Base-by-base conservation (phyloP, 1,139 yeast genomes). In the Candida labiduridarum region DNA sequence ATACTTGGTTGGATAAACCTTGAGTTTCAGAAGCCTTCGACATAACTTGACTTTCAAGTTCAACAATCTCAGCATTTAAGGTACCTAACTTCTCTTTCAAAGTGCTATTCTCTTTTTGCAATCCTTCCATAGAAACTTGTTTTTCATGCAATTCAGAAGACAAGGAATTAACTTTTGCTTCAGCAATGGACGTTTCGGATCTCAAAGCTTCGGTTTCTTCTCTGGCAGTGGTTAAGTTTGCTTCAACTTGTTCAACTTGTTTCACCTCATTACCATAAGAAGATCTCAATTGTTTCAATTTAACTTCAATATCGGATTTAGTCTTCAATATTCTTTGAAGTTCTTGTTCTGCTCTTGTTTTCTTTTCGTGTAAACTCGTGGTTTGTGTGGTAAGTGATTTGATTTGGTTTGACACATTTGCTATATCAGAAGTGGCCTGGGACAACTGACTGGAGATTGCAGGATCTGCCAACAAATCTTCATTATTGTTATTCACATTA, bases 351-450 rank as follows among this genome's bases (percentile, higher is more conserved):
- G 96, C 90, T 54, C 84, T 80, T 22, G 82, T 74, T 56, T 90
- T 86, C 68, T 86, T 88, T 33, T 84, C 87, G 54, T 84, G 85
- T 33, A 89, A 76, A 15, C 78, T 79, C 0, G 87, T 75, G 1
- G 96, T 88, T 68, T 92, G 97, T 18, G 80, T 71, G 1, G 91
- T 80, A 56, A 91, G 76, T 0, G 96, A 87, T 54, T 84, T 84
- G 53, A 90, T 85, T 70, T 92, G 97, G 61, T 87, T 89, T 1
- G 96, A 87, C 45, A 88, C 78, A 59, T 92, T 90, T 15, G 96
- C 97, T 66, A 89, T 79, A 59, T 90, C 97, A 3, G 94, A 82
- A 14, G 95, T 84, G 3, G 96, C 92, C 55, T 82, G 82, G 0
- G 96, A 84, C 46, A 90, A 73, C 61, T 87, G 84, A 25, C 85